Evolutionary conservation across 805 yeast species (phyloP).

Genomic region (Suhomyces sp.): DNA sequence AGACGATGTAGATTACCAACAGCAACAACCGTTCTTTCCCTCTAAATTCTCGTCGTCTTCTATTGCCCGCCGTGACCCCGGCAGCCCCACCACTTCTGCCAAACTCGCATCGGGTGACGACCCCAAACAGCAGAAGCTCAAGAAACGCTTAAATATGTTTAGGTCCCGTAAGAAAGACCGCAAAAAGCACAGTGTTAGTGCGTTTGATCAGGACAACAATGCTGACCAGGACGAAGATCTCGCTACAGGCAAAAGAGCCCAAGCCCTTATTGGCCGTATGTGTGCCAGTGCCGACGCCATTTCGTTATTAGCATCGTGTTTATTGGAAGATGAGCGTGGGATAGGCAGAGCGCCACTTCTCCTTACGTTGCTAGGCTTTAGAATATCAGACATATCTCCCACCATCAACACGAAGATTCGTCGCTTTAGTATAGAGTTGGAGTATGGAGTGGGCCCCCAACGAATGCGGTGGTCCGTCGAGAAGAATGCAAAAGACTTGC

Average conservation of each 20-base stretch:
- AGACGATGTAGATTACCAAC: not conserved
- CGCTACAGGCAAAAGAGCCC: constrained; percentile 38
- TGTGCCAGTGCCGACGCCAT: constrained; percentile 72
- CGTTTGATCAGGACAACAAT: constrained; percentile 15
- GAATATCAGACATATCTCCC: constrained; percentile 51
- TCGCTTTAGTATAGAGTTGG: constrained; percentile 67
- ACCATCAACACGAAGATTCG: constrained; percentile 38
- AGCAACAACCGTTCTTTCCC: constrained; percentile 6
- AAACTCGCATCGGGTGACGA: constrained; percentile 9
- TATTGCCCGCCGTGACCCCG: constrained; percentile 1
- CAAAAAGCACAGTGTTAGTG: constrained; percentile 14
- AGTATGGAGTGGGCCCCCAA: constrained; percentile 84
- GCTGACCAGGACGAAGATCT: constrained; percentile 22
- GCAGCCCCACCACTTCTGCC: not conserved
- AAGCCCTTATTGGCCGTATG: constrained; percentile 40
- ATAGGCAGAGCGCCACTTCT: constrained; percentile 79
- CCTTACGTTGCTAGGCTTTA: constrained; percentile 66
- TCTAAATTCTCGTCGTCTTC: constrained; percentile 6
- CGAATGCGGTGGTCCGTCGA: constrained; percentile 77
- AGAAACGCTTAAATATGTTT: constrained; percentile 21
- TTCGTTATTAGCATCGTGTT: constrained; percentile 67
- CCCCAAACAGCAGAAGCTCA: constrained; percentile 18
- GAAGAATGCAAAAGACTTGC: constrained; percentile 68
- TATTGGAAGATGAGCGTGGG: constrained; percentile 74
- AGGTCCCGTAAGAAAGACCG: constrained; percentile 25